Conservation (phyloP, 2,329 filamentous ascomycete genomes). For the Verticillium longisporum region DNA sequence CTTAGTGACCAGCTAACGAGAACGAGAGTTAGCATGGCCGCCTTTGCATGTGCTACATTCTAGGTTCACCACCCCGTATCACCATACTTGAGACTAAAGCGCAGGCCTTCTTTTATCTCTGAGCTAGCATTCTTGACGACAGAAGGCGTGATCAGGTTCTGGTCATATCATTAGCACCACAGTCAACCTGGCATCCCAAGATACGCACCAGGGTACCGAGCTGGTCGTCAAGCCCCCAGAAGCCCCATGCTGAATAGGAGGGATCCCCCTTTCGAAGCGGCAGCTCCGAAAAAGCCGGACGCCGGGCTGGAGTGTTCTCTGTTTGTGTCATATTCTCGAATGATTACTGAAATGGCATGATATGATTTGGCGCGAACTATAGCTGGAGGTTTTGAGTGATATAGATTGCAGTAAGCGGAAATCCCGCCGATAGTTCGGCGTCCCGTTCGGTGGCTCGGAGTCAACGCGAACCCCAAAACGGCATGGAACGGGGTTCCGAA, state of each 20-base stretch:
- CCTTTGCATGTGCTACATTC: neutral
- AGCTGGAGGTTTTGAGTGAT: neutral
- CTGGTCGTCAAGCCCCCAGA: neutral
- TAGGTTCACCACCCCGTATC: too few relatives aligned
- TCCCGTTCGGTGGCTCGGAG: neutral
- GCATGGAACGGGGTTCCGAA: neutral
- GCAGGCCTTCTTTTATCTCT: neutral
- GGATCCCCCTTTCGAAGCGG: neutral
- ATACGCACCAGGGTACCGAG: neutral
- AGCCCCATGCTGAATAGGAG: neutral
- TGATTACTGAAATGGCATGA: neutral
- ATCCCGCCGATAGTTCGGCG: neutral
- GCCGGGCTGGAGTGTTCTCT: neutral
- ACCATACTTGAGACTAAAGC: slow-evolving; percentile 1
- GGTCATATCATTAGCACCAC: neutral
- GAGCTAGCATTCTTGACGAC: neutral
- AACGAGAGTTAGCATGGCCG: neutral
- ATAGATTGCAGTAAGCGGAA: neutral
- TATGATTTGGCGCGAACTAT: neutral
- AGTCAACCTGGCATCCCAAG: neutral
- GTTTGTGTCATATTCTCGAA: neutral
- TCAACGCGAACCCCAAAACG: neutral
- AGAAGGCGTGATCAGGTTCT: neutral
- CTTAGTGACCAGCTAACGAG: neutral
- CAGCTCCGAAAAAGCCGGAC: neutral